Percentiles rank a stretch among this genome's conserved stretches.
phyloP scores from a whole-genome alignment of 2,329 filamentous ascomycete genomes.

The Beauveria rudraprayagi region DNA sequence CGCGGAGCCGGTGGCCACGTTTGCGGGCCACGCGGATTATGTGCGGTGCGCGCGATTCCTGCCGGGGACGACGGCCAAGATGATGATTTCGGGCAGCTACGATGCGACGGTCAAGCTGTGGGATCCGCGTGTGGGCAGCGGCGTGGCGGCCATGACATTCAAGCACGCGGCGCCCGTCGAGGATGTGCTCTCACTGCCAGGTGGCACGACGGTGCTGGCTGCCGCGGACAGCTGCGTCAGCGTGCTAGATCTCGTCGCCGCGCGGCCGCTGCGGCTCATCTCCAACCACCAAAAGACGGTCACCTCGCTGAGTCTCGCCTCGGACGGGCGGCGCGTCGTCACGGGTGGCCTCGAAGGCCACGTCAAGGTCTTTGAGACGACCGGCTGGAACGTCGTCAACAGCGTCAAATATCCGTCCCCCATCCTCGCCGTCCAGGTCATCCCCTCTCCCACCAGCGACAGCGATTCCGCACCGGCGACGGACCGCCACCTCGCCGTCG shows the following conservation, averaged over 20 bases:
- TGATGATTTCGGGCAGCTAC: slow-evolving; percentile 86
- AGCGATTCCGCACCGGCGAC: slow-evolving; percentile 23
- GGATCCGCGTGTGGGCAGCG: slow-evolving; percentile 68
- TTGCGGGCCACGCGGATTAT: slow-evolving; percentile 85
- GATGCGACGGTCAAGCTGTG: slow-evolving; percentile 89
- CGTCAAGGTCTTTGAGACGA: slow-evolving; percentile 93
- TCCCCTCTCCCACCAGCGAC: slow-evolving; percentile 29
- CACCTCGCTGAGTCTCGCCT: slow-evolving; percentile 75
- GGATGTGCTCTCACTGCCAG: slow-evolving; percentile 76
- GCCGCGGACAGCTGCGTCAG: slow-evolving; percentile 80
- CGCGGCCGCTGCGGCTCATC: slow-evolving; percentile 76
- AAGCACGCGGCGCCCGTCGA: slow-evolving; percentile 89
- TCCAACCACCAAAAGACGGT: slow-evolving; percentile 98
- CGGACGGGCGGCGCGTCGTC: slow-evolving; percentile 70
- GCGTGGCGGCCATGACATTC: slow-evolving; percentile 75
- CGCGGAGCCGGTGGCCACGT: slow-evolving; percentile 66
- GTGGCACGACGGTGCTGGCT: slow-evolving; percentile 78
- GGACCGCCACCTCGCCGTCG: slow-evolving; percentile 89
- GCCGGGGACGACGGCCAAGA: slow-evolving; percentile 61
- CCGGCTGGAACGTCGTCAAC: slow-evolving; percentile 91
- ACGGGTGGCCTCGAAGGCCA: slow-evolving; percentile 90
- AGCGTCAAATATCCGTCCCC: slow-evolving; percentile 90
- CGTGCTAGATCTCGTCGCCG: slow-evolving; percentile 86
- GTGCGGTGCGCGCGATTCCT: slow-evolving; percentile 83
- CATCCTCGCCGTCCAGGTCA: slow-evolving; percentile 73